phyloP scores from a whole-genome alignment of 192 early-diverging fungal genomes.

The Coemansia sp. region DNA sequence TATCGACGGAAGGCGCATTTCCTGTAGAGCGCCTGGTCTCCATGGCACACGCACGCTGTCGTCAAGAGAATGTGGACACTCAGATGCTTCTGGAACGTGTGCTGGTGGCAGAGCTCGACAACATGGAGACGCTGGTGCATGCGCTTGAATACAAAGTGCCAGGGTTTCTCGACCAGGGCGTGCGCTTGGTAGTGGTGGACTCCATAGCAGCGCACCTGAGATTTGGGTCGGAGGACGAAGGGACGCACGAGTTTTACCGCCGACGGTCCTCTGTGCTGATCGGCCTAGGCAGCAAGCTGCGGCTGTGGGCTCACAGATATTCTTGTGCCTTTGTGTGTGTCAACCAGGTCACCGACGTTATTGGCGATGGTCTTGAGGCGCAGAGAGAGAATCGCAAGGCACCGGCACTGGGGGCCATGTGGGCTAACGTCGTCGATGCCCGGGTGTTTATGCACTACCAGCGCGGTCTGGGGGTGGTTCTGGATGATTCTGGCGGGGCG shows the following conservation, averaged over 20 bases:
- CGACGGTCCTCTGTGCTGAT: conserved; percentile 54
- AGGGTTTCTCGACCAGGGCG: conserved; percentile 50
- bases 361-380: conserved; percentile 6
- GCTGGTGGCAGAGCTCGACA: conserved; percentile 64
- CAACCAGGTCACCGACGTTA: conserved; percentile 74
- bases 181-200: conserved; percentile 76
- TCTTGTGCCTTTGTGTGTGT: conserved; percentile 67
- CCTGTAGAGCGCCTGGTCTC: conserved; percentile 57
- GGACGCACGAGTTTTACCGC: conserved; percentile 24
- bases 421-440: conserved; percentile 71
- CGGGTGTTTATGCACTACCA: conserved; percentile 55
- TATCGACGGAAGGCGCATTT: conserved; percentile 71
- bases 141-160: conserved; percentile 72
- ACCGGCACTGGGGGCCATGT: conserved; percentile 67
- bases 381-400: conserved; percentile 42
- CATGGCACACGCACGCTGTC: conserved; percentile 23
- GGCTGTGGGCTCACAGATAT: conserved; percentile 59
- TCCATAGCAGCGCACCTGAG: conserved; percentile 75
- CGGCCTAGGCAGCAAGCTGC: conserved; percentile 59
- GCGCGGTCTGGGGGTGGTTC: conserved; percentile 15
- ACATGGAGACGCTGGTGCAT: conserved; percentile 69
- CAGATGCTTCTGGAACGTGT: conserved; percentile 45
- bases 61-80: background rate
- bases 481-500: background rate
- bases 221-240: conserved; percentile 9